Conservation (phyloP, 768 basidiomycete species). For the Galerina sulciceps region DNA sequence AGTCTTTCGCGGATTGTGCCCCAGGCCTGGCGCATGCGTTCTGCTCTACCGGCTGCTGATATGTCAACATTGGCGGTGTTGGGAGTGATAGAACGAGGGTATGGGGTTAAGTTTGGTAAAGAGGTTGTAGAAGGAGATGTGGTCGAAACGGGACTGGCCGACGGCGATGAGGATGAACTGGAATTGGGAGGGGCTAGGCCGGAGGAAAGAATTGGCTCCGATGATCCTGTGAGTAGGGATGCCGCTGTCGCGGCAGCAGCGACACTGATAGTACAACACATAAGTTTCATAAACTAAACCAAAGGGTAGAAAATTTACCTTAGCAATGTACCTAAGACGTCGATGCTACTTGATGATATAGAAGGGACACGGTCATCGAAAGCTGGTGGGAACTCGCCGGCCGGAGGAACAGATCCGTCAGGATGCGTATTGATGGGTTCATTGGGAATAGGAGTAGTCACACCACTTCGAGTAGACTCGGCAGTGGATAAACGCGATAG, state of each 20-base stretch:
- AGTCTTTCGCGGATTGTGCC: slow-evolving; percentile 70
- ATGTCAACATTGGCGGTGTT: slow-evolving; percentile 41
- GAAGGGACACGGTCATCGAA: slow-evolving; percentile 29
- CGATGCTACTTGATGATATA: slow-evolving; percentile 76
- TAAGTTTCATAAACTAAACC: neutral
- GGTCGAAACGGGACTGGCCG: slow-evolving; percentile 4
- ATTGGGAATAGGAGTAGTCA: neutral
- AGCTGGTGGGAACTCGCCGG: neutral
- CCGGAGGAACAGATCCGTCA: neutral
- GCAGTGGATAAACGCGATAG: slow-evolving; percentile 7
- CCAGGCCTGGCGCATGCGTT: slow-evolving; percentile 69
- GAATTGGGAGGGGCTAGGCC: slow-evolving; percentile 47
- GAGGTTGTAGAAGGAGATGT: slow-evolving; percentile 44
- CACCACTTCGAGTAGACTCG: slow-evolving; percentile 2
- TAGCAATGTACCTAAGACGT: slow-evolving; percentile 80
- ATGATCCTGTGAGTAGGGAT: slow-evolving; percentile 76
- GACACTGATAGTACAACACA: slow-evolving; percentile 47
- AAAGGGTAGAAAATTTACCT: slow-evolving; percentile 52
- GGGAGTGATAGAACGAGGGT: slow-evolving; percentile 47
- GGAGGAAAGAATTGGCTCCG: slow-evolving; percentile 65
- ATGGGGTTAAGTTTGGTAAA: slow-evolving; percentile 14
- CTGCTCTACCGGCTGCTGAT: slow-evolving; percentile 37
- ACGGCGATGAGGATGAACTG: slow-evolving; percentile 2
- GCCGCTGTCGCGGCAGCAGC: slow-evolving; percentile 93
- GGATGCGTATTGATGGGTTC: slow-evolving; percentile 7